Evolutionary conservation across 108 stramenopile species (phyloP).

Genomic region (Phaeodactylum tricornutum): DNA sequence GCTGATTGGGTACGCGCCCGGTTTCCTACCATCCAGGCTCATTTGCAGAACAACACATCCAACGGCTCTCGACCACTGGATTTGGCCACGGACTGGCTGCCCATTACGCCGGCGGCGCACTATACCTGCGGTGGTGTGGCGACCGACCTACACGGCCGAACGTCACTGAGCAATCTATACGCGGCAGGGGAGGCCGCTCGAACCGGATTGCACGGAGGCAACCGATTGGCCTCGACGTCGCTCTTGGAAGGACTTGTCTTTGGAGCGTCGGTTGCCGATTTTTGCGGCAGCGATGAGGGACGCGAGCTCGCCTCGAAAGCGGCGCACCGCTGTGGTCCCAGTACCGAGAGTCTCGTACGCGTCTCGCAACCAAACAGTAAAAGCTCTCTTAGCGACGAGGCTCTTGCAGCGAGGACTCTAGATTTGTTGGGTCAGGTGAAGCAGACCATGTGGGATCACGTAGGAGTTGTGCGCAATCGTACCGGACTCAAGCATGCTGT

Average conservation of each 20-base stretch:
- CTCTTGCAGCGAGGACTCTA: conserved; percentile 27
- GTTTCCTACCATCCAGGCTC: conserved; percentile 78
- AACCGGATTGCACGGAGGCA: conserved; percentile 92
- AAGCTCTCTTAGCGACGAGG: conserved; percentile 16
- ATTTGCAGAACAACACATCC: conserved; percentile 20
- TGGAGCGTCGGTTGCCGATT: conserved; percentile 83
- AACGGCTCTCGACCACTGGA: conserved; percentile 69
- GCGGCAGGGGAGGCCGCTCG: conserved; percentile 90
- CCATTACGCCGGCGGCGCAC: conserved; percentile 88
- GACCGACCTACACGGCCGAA: conserved; percentile 74
- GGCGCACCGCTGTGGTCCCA: neutral
- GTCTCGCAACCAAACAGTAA: neutral
- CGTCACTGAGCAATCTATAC: conserved; percentile 49
- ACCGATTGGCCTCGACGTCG: conserved; percentile 89
- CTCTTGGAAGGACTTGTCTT: conserved; percentile 91
- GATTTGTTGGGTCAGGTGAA: conserved; percentile 45
- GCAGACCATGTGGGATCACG: conserved; percentile 86
- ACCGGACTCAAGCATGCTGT: conserved; percentile 53
- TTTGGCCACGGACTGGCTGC: conserved; percentile 66
- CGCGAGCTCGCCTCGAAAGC: neutral
- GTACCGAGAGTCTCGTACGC: neutral
- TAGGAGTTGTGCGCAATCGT: conserved; percentile 80
- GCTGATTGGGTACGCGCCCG: conserved; percentile 64
- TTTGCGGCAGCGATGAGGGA: conserved; percentile 40
- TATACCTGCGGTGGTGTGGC: conserved; percentile 90